These are phyloP conservation scores for Allantophomopsis lycopodina DNA, from an alignment of 2,329 filamentous ascomycete genomes.

Conservation along the genomic window DNA sequence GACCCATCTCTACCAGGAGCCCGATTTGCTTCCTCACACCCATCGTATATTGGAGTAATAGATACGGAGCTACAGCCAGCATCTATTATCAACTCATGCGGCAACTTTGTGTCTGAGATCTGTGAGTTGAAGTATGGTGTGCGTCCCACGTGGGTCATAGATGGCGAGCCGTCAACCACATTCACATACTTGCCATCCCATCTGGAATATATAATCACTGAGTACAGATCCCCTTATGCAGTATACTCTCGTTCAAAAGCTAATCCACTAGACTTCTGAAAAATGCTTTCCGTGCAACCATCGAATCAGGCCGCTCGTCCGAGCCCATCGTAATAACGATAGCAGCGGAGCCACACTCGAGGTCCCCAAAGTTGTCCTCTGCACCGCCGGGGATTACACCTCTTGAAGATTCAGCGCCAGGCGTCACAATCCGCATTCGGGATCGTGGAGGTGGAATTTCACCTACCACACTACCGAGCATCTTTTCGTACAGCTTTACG, in stretches of 20 bases:
- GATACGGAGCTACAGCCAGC: slow-evolving; percentile 80
- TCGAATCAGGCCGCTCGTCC: slow-evolving; percentile 66
- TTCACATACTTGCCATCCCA: slow-evolving; percentile 95
- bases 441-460: slow-evolving; percentile 91
- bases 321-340: slow-evolving; percentile 89
- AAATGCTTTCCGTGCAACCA: slow-evolving; percentile 87
- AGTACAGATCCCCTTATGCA: slow-evolving; percentile 22
- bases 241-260: too few species aligned
- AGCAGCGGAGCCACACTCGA: slow-evolving; percentile 40
- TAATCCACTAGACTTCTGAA: slow-evolving; percentile 49
- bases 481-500: slow-evolving; percentile 97
- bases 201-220: slow-evolving; percentile 92
- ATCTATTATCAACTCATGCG: slow-evolving; percentile 69
- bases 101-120: slow-evolving; percentile 85
- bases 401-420: slow-evolving; percentile 55
- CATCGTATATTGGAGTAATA: slow-evolving; percentile 82
- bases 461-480: slow-evolving; percentile 68
- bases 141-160: slow-evolving; percentile 65
- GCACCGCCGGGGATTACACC: slow-evolving; percentile 28
- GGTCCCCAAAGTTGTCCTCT: slow-evolving; percentile 4
- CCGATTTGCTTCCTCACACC: slow-evolving; percentile 25
- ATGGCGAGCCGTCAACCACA: slow-evolving; percentile 73
- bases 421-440: slow-evolving; percentile 88
- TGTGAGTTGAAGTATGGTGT: slow-evolving; percentile 94
- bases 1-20: slow-evolving; percentile 37